Conservation (phyloP, 2,329 filamentous ascomycete genomes). For the Tolypocladium inflatum region DNA sequence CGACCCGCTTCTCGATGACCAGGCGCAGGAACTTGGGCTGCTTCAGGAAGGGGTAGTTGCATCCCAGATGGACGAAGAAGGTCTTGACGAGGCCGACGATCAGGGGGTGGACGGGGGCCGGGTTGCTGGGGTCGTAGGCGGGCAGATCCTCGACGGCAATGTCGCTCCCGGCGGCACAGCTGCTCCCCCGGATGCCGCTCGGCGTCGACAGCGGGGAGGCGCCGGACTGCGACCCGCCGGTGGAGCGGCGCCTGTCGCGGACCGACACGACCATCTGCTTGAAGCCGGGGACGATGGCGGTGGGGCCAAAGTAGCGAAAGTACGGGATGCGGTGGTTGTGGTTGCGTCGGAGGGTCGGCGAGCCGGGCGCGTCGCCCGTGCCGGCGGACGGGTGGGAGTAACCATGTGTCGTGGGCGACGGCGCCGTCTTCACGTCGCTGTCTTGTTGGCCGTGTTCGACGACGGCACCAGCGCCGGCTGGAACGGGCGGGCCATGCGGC, state of each 20-base stretch:
- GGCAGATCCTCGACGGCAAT: conserved; percentile 48
- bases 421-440: conserved; percentile 9
- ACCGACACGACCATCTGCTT: conserved; percentile 86
- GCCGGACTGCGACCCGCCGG: conserved; percentile 45
- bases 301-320: conserved; percentile 84
- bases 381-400: conserved; percentile 4
- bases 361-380: conserved; percentile 20
- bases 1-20: conserved; percentile 70
- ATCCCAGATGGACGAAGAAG: conserved; percentile 76
- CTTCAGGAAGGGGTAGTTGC: conserved; percentile 76
- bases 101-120: conserved; percentile 60
- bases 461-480: conserved; percentile 1
- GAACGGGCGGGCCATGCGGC: neutral
- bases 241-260: conserved; percentile 53
- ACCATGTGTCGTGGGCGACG: conserved; percentile 6
- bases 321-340: conserved; percentile 67
- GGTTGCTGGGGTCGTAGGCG: conserved; percentile 66
- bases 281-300: conserved; percentile 83
- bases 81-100: conserved; percentile 69
- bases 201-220: conserved; percentile 37
- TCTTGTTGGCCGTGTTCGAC: conserved; percentile 15
- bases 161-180: conserved; percentile 32
- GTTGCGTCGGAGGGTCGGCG: conserved; percentile 37
- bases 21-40: conserved; percentile 63
- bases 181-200: conserved; percentile 24